Evolutionary conservation across 2,329 filamentous ascomycete species (phyloP).

Genomic region (Fusarium acutatum): DNA sequence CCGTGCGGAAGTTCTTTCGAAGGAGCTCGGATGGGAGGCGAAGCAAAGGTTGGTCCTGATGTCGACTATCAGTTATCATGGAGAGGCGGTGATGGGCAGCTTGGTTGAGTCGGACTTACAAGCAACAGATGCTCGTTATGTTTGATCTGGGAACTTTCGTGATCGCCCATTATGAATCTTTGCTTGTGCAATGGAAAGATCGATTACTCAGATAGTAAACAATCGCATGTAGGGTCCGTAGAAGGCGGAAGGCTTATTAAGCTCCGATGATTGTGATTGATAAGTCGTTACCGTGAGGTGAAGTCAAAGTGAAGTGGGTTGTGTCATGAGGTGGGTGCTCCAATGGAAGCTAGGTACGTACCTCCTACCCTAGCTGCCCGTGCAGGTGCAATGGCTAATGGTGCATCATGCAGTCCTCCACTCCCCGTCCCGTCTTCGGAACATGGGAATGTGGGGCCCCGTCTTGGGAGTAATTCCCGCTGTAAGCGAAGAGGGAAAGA

Average conservation of each 20-base stretch:
- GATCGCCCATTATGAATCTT: constrained; percentile 62
- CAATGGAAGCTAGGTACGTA: constrained; percentile 30
- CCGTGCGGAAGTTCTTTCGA: constrained; percentile 91
- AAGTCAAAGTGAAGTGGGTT: constrained; percentile 15
- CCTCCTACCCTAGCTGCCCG: background rate
- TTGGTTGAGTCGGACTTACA: constrained; percentile 51
- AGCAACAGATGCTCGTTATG: constrained; percentile 80
- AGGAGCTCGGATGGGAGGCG: constrained; percentile 92
- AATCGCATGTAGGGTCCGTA: background rate
- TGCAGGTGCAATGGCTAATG: background rate
- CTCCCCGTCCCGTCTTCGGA: constrained; percentile 13
- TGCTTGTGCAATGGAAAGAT: background rate
- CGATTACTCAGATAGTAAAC: background rate
- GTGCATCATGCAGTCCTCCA: background rate
- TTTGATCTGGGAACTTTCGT: constrained; percentile 73
- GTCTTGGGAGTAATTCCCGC: constrained; percentile 1
- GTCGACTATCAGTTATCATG: constrained; percentile 46
- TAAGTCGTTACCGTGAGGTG: constrained; percentile 37
- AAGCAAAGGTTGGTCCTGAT: constrained; percentile 89
- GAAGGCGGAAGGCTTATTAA: background rate
- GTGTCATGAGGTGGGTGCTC: constrained; percentile 20
- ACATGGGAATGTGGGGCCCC: constrained; percentile 23
- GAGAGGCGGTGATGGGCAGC: background rate
- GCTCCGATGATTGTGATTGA: constrained; percentile 13
- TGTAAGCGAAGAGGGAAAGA: constrained; percentile 10